phyloP scores from a whole-genome alignment of 1,139 yeast species.

The Candida albicans region DNA sequence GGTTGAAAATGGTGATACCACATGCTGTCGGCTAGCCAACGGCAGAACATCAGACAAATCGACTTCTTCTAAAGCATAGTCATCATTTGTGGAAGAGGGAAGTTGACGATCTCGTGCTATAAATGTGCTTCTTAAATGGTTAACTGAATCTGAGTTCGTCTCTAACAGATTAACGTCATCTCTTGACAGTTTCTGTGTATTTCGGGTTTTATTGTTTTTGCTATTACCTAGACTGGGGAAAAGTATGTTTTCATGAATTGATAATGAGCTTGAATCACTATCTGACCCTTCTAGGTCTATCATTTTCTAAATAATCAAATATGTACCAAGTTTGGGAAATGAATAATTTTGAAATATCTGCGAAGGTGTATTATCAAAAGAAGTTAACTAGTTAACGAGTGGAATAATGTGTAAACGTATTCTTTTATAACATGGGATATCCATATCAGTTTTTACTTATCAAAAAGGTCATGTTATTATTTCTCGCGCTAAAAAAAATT shows the following conservation, averaged over 20 bases:
- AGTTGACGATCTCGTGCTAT: not conserved
- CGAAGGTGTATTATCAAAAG: too few species aligned
- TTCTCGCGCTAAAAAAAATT: too few species aligned
- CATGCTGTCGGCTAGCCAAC: not conserved
- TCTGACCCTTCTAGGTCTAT: not conserved
- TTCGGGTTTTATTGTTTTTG: not conserved
- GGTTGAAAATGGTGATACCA: not conserved
- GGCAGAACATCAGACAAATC: constrained; percentile 10
- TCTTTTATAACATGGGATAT: too few species aligned
- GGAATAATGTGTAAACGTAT: too few species aligned
- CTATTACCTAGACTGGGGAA: constrained; percentile 10
- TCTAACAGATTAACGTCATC: not conserved
- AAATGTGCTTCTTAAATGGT: constrained; percentile 11
- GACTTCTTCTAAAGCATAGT: constrained; percentile 6
- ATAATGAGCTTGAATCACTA: constrained; percentile 1
- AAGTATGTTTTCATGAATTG: not conserved
- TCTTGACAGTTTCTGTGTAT: not conserved
- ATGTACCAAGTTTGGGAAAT: too few species aligned
- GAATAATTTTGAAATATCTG: too few species aligned
- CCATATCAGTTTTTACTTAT: too few species aligned
- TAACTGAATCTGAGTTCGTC: constrained; percentile 8
- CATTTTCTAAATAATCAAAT: not conserved
- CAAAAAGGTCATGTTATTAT: too few species aligned
- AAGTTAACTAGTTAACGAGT: too few species aligned
- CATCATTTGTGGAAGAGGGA: not conserved